Percentiles rank a stretch among this genome's conserved stretches.
These are phyloP conservation scores for Aspergillus leporis DNA, from an alignment of 495 filamentous ascomycete species.

Conservation along the genomic window DNA sequence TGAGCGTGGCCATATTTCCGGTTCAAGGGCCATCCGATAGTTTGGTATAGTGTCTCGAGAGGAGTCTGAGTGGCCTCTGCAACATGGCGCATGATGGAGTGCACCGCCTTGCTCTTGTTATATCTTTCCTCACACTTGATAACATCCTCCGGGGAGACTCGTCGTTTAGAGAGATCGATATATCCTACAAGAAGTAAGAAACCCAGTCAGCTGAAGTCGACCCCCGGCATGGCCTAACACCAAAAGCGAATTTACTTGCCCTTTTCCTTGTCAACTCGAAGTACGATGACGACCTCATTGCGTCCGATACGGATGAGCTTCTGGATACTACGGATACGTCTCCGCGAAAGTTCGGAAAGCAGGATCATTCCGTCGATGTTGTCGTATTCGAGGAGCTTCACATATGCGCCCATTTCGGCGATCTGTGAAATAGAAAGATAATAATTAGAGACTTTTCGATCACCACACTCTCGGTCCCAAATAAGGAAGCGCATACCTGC, in stretches of 20 bases:
- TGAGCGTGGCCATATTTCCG: slow-evolving; percentile 96
- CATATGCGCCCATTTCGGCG: slow-evolving; percentile 99
- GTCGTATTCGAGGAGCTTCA: slow-evolving; percentile 98
- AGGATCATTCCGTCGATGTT: slow-evolving; percentile 99
- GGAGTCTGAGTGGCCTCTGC: slow-evolving; percentile 94
- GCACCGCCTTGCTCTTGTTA: slow-evolving; percentile 99
- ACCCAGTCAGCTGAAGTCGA: slow-evolving; percentile 28
- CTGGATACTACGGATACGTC: slow-evolving; percentile 97
- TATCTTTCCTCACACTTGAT: slow-evolving; percentile 97
- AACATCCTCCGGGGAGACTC: slow-evolving; percentile 96
- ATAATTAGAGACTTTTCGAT: slow-evolving; percentile 10
- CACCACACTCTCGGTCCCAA: neutral
- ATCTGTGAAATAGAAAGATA: slow-evolving; percentile 59
- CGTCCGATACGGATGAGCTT: slow-evolving; percentile 97
- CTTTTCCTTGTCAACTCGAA: slow-evolving; percentile 98
- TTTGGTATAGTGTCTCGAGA: slow-evolving; percentile 89
- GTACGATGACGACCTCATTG: slow-evolving; percentile 97
- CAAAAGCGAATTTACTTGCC: slow-evolving; percentile 50
- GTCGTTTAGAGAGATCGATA: slow-evolving; percentile 97
- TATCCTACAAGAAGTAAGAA: slow-evolving; percentile 58
- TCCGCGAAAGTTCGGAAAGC: slow-evolving; percentile 90
- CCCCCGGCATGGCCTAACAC: neutral
- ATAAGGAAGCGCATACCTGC: slow-evolving; percentile 60
- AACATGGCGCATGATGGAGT: slow-evolving; percentile 96
- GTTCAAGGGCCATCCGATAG: slow-evolving; percentile 94